A percentile compares a stretch with the other conserved stretches of the same genome.
Conservation (phyloP, 345 rosid genomes). For the Syzygium jambos region DNA sequence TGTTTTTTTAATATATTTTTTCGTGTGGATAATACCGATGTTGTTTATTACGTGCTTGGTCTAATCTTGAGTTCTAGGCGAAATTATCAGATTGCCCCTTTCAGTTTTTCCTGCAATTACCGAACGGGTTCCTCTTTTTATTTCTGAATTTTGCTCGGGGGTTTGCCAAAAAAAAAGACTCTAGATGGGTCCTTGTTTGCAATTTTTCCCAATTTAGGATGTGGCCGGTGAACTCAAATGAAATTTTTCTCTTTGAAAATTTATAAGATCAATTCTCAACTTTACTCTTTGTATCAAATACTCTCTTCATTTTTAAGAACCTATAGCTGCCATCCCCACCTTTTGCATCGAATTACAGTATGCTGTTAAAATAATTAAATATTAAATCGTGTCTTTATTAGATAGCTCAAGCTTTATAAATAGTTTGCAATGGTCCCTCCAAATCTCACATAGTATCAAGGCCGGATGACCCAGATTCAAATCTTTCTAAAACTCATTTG, state of each 20-base stretch:
- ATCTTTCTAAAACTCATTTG: too few relatives aligned
- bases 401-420: too few relatives aligned
- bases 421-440: too few relatives aligned
- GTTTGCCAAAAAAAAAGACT: neutral
- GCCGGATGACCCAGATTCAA: too few relatives aligned
- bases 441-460: too few relatives aligned
- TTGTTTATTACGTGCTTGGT: neutral
- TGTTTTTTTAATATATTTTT: neutral
- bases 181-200: neutral
- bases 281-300: too few relatives aligned
- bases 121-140: neutral
- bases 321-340: neutral
- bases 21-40: neutral
- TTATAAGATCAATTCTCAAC: rapidly evolving
- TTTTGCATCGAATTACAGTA: neutral
- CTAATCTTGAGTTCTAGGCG: neutral
- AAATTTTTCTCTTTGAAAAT: neutral
- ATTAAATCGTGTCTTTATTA: too few relatives aligned
- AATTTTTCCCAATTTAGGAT: neutral
- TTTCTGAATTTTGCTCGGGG: neutral
- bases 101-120: neutral
- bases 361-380: too few relatives aligned
- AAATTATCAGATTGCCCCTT: neutral
- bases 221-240: neutral
- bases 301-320: too few relatives aligned